Percentiles rank a stretch among this genome's conserved stretches.
phyloP scores from a whole-genome alignment of 805 yeast genomes.

The Ogataea ganodermae region DNA sequence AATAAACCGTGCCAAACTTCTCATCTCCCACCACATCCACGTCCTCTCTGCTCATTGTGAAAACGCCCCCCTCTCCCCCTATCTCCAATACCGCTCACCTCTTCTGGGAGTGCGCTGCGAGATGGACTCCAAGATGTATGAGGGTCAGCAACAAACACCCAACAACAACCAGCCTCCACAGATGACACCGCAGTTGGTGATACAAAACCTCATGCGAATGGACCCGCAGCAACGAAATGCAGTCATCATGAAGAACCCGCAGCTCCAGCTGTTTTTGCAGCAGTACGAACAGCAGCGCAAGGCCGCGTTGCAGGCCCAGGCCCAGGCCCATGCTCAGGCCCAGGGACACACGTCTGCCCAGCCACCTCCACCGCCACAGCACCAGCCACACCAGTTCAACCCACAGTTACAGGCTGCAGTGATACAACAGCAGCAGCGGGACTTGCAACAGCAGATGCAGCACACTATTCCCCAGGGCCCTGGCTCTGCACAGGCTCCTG shows the following conservation, averaged over 20 bases:
- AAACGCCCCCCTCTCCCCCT: background rate
- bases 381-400: slow-evolving; percentile 26
- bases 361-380: slow-evolving; percentile 10
- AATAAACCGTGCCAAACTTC: slow-evolving; percentile 2
- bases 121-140: slow-evolving; percentile 15
- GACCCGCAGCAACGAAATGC: slow-evolving; percentile 38
- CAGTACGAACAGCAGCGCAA: slow-evolving; percentile 38
- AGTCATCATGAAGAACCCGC: slow-evolving; percentile 37
- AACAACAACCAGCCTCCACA: slow-evolving; percentile 22
- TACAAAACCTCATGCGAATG: slow-evolving; percentile 37
- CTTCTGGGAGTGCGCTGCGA: background rate
- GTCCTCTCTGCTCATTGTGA: too few species aligned
- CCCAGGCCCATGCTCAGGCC: slow-evolving; percentile 15
- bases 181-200: slow-evolving; percentile 31
- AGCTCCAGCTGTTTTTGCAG: slow-evolving; percentile 34
- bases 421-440: slow-evolving; percentile 32
- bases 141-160: slow-evolving; percentile 14
- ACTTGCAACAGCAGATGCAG: slow-evolving; percentile 33
- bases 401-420: slow-evolving; percentile 24
- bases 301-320: slow-evolving; percentile 28
- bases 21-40: too few species aligned
- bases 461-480: slow-evolving; percentile 37
- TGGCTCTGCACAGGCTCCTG: slow-evolving; percentile 38
- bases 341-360: slow-evolving; percentile 9
- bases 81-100: background rate